Base-by-base conservation (phyloP, 129 eudicot species). In the Flaveria brownii region DNA sequence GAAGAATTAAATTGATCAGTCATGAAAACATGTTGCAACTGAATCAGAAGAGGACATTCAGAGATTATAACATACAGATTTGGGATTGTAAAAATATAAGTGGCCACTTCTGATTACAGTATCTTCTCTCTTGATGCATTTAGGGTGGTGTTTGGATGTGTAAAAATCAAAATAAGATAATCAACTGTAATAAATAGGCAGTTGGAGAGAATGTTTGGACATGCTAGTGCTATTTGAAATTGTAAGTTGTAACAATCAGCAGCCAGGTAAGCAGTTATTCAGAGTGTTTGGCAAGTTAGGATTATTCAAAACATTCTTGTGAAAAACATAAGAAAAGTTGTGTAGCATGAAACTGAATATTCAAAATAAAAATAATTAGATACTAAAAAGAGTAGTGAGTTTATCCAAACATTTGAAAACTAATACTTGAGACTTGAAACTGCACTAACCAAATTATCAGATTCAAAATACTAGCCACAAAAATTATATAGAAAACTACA, bases 171-270 rank as follows among this genome's bases (percentile, higher is more conserved):
- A 9, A 55, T 6, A n/a, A 8, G 8, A 1, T 57, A 57, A 57
- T 56, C 12, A 30, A 36, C 20, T 5, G 22, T 63, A 63, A 33
- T 12, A 63, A 64, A 30, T 23, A 30, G 47, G 23, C 20, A 30
- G 69, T 5, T 13, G 12, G 17, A 63, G 20, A 63, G 30, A 0
- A 43, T 63, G 69, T 63, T 11, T 28, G 69, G 18, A 62, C 18
- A 28, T 63, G 45, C 11, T 14, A 14, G 14, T 28, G 46, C 9
- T 28, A 15, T 30, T 63, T 60, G 39, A 25, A 36, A 26, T 30
- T 63, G 46, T 33, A 63, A 60, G 63, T 57, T 57, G 63, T 57
- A 57, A 57, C 63, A 22, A 57, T 57, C 63, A 57, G 15, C 25
- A 4, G 9, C 8, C 50, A 45, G 50, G 56, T 16, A 14, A 62